These are phyloP conservation scores for Zea luxurians DNA, from an alignment of 176 grass and related monocot species.

Conservation along the genomic window DNA sequence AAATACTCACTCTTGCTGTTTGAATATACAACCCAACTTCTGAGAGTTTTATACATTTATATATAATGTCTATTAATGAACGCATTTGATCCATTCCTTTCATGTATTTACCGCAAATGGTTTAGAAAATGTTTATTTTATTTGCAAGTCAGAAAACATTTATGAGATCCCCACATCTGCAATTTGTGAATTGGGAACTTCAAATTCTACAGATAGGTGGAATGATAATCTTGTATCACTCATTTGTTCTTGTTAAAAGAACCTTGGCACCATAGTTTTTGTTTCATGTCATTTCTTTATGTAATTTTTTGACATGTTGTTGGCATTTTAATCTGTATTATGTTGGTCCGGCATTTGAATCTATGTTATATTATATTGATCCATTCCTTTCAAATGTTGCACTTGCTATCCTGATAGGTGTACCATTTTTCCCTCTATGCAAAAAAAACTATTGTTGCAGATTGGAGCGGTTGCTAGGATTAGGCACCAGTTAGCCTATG, in stretches of 20 bases:
- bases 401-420: background rate
- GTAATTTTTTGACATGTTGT: background rate
- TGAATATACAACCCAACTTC: background rate
- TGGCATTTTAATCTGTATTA: too few relatives aligned
- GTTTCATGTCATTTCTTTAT: background rate
- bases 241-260: background rate
- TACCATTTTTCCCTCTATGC: too few relatives aligned
- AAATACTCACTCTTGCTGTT: background rate
- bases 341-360: background rate
- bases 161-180: too few relatives aligned
- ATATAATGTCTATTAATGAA: background rate
- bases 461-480: slow-evolving; percentile 82
- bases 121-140: background rate
- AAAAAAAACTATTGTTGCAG: slow-evolving; percentile 38
- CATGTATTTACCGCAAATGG: background rate
- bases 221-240: too few relatives aligned
- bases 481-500: slow-evolving; percentile 77
- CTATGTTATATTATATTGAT: background rate
- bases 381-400: background rate
- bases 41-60: background rate
- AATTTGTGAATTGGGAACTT: background rate
- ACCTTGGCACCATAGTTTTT: background rate
- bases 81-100: background rate
- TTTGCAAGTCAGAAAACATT: too few relatives aligned
- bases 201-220: too few relatives aligned